Evolutionary conservation across 805 yeast species (phyloP).

Genomic region (Saccharomyces paradoxus): DNA sequence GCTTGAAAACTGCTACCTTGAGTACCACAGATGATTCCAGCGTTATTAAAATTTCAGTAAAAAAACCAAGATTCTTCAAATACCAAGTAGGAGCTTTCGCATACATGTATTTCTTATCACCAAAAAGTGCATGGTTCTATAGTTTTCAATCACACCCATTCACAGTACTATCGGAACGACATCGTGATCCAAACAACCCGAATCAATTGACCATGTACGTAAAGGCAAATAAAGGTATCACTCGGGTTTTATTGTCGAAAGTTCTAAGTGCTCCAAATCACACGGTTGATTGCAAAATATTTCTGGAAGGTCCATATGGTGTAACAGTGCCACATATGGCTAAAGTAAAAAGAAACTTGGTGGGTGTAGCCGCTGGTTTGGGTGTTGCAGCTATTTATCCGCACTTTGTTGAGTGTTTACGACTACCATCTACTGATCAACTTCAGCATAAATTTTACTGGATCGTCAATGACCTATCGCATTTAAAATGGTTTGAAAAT

Average conservation of each 20-base stretch:
- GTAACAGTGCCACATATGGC: constrained; percentile 30
- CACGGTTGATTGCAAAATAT: constrained; percentile 31
- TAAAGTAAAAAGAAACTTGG: constrained; percentile 33
- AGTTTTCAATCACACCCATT: constrained; percentile 62
- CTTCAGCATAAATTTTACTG: constrained; percentile 44
- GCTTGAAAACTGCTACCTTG: constrained; percentile 18
- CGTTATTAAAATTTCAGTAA: constrained; percentile 35
- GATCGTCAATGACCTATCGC: constrained; percentile 48
- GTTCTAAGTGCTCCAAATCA: constrained; percentile 27
- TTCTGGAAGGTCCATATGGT: constrained; percentile 62
- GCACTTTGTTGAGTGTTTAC: constrained; percentile 30
- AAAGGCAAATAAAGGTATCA: constrained; percentile 52
- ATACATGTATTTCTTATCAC: constrained; percentile 48
- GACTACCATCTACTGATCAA: constrained; percentile 10
- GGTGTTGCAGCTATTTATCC: constrained; percentile 47
- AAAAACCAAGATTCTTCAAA: constrained; percentile 40
- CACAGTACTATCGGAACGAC: constrained; percentile 40
- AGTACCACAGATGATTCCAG: constrained; percentile 23
- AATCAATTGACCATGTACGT: constrained; percentile 34
- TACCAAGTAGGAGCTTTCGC: constrained; percentile 49
- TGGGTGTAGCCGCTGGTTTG: constrained; percentile 44
- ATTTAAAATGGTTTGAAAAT: constrained; percentile 41
- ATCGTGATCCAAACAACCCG: constrained; percentile 26
- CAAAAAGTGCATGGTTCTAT: constrained; percentile 42
- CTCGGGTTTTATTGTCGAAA: constrained; percentile 35